phyloP scores from a whole-genome alignment of 176 grass and related monocot genomes.

The Zea mays region Zm-B73-REFERENCE-NAM-5.0 NC_050097.1:213340501-213341000 shows the following conservation, averaged over 20 bases:
- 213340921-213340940: constrained; percentile 21
- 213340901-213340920: constrained; percentile 23
- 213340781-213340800: background rate
- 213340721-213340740: background rate
- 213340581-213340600: too few relatives aligned
- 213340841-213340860: constrained; percentile 97
- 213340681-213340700: background rate
- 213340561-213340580: too few relatives aligned
- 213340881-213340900: constrained; percentile 57
- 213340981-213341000: background rate
- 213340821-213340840: constrained; percentile 67
- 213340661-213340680: background rate
- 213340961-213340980: constrained; percentile 17
- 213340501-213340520: constrained; percentile 5
- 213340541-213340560: too few relatives aligned
- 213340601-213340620: too few relatives aligned
- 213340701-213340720: background rate
- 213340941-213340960: background rate
- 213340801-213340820: constrained; percentile 9
- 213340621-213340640: too few relatives aligned
- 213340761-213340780: background rate
- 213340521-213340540: constrained; percentile 8
- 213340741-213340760: background rate
- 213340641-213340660: background rate
- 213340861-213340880: constrained; percentile 77